Base-by-base conservation (phyloP, 2,329 filamentous ascomycete species). In the Periglandula ipomoeae region DNA sequence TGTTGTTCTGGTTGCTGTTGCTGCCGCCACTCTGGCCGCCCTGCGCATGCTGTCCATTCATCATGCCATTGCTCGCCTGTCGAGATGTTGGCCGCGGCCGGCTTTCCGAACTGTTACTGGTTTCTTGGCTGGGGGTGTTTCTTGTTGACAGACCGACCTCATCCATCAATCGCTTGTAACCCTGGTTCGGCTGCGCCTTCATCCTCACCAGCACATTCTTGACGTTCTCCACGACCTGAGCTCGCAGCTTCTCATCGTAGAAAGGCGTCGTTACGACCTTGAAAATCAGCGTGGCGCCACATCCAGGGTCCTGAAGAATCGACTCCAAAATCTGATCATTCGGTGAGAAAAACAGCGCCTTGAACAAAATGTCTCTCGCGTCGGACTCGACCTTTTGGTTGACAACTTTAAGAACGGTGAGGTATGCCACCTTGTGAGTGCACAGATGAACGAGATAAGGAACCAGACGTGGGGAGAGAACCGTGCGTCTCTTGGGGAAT, bases 111-210 rank as follows among this genome's bases (percentile, higher is more conserved):
- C 68, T 65, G 50, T 70, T 67, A 55, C 66, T 67, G 50, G 69
- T 66, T 48, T 70, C 73, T 38, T 73, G 70, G 47, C 61, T 66
- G 34, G 67, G 64, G 20, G 68, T 68, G 32, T 68, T 78, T 39
- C 82, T 71, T 24, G 81, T 85, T 5, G 91, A 94, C 34, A 98
- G 71, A 52, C 91, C 90, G 57, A 98, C 93, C 65, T 98, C 93
- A 60, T 98, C 93, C 93, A 98, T 98, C 52, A 98, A 72, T 47
- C 93, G 85, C 76, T 97, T 98, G 73, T 98, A 98, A 46, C 93
- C 93, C 69, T 97, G 93, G 53, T 84, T 86, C 15, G 93, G 89
- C 60, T 95, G 88, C 5, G 89, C 91, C 71, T 96, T 96, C 67
- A 97, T 84, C 59, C 86, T 85, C 30, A 91, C 70, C 30, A 98